phyloP scores from a whole-genome alignment of 2,329 filamentous ascomycete genomes.

The Cordyceps farinosa region DNA sequence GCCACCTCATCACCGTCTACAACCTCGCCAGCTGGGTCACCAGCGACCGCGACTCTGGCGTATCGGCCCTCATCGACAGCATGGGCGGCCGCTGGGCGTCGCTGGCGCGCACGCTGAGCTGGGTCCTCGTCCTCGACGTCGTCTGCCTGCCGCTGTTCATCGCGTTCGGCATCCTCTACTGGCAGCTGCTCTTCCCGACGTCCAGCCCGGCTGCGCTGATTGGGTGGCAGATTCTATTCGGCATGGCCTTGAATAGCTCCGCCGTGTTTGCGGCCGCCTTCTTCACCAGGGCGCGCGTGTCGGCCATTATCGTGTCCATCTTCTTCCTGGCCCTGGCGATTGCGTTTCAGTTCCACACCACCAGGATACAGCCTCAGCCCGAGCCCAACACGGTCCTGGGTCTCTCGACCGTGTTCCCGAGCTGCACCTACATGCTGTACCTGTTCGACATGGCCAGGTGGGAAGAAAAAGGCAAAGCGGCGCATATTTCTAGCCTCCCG shows the following conservation, averaged over 20 bases:
- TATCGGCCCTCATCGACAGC: slow-evolving; percentile 31
- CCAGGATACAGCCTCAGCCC: background rate
- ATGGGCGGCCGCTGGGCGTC: slow-evolving; percentile 42
- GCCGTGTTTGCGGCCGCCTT: slow-evolving; percentile 53
- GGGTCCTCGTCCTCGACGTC: slow-evolving; percentile 26
- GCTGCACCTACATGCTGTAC: slow-evolving; percentile 26
- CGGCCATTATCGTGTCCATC: slow-evolving; percentile 30
- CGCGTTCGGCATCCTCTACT: slow-evolving; percentile 34
- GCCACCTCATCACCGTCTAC: slow-evolving; percentile 17
- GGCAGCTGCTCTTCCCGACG: slow-evolving; percentile 42
- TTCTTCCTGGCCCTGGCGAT: slow-evolving; percentile 29
- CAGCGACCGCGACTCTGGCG: slow-evolving; percentile 30
- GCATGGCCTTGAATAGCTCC: slow-evolving; percentile 58
- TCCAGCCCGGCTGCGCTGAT: slow-evolving; percentile 24
- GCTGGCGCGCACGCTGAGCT: slow-evolving; percentile 26
- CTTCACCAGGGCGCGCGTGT: slow-evolving; percentile 32
- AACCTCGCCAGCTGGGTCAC: slow-evolving; percentile 24
- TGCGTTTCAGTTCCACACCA: slow-evolving; percentile 3
- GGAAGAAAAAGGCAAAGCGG: slow-evolving; percentile 19
- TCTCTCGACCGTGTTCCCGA: slow-evolving; percentile 24
- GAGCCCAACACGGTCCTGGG: background rate
- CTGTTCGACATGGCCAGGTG: slow-evolving; percentile 25
- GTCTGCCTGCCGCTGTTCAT: slow-evolving; percentile 37
- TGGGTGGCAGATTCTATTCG: slow-evolving; percentile 44
- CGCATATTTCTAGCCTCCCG: slow-evolving; percentile 18